Base-by-base conservation (phyloP, 164 flowering plant species). In the Vitis riparia region DNA sequence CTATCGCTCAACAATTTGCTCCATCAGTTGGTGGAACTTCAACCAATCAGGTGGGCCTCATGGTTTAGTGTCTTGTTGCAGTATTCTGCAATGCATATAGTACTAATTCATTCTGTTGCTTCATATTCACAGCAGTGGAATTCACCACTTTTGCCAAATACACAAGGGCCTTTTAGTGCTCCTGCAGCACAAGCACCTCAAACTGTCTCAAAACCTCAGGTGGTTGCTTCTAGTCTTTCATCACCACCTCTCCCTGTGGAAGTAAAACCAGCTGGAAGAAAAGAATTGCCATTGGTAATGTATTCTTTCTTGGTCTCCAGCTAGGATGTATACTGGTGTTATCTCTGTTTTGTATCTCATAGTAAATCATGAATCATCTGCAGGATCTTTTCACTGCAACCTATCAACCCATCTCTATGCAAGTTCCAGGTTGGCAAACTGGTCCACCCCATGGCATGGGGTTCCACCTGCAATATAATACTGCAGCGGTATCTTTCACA, bases 301-400 rank as follows among this genome's bases (percentile, higher is more conserved):
- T 11, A 32, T 59, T 27, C 58, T 58, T 63, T 37, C 44, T 52
- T 55, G 23, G 30, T n/a, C 23, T 27, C 62, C 59, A 23, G 15
- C 49, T 66, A 17, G 12, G 9, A 11, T 14, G 13, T 32, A 15
- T 15, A 1, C 32, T 27, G 12, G 3, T 30, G 17, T 51, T 56
- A 8, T 44, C 30, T 11, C 15, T 55, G 17, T 65, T 65, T 51
- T 68, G 6, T 47, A 16, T 55, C 32, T 65, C 53, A 19, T 47
- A 17, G n/a, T 32, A 14, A 67, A 15, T 6, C 7, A n/a, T 71
- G 32, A 55, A 52, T 65, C 16, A 15, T 71, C 9, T 79, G 68
- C 84, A 93, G 97, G 98, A 90, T 85, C 86, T 95, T 37, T 95
- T 95, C 69, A 30, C 95, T 63, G 29, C 79, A 44, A 78, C 66